Evolutionary conservation across 306 rosid species (phyloP), one percentile per base, ranked within the genome.

Genomic region (Abrus pulchellus): DNA sequence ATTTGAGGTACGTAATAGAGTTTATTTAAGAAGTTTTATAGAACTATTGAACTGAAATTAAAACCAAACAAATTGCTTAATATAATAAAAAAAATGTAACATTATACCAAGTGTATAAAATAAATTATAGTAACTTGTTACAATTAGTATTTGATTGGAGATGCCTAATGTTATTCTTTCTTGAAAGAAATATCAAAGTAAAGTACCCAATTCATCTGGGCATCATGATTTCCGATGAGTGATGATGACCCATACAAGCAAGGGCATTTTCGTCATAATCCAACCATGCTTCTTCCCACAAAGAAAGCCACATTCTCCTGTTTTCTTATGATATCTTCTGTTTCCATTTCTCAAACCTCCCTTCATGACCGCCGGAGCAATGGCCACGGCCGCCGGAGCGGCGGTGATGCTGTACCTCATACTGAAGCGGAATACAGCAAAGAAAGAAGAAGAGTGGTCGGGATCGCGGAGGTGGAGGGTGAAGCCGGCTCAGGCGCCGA

Each of bases 371-470:
- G 94, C 90, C 81, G 94, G 93, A 49, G 61, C 94, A 74, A 74
- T 90, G 93, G 97, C 86, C 32, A 91, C 97, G 33, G 94, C 94
- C 40, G 94, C 97, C 83, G 98, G 91, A 71, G 97, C 93, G 41
- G 90, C 89, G 28, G 87, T 88, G 80, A 47, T 91, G 34, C 76
- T 93, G 28, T 93, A 88, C 86, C 82, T 79, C 14, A 2, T 88
- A 10, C 57, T 90, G 80, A 81, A 83, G 67, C 77, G 97, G 84
- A 66, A 9, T 6, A 43, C 47, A 6, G 47, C 47, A 36, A 86
- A 78, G 56, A 27, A 84, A 88, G 87, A 75, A 85, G 61, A 83
- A 93, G 86, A 55, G 86, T 69, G 77, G 86, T 11, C 87, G 28
- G 28, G 57, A n/a, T 13, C 57, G n/a, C 53, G 53, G n/a, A 68